Percentiles rank a stretch among this genome's conserved stretches.
Evolutionary conservation across 2,329 filamentous ascomycete genomes (phyloP).

Genomic region (Venturia aucupariae): DNA sequence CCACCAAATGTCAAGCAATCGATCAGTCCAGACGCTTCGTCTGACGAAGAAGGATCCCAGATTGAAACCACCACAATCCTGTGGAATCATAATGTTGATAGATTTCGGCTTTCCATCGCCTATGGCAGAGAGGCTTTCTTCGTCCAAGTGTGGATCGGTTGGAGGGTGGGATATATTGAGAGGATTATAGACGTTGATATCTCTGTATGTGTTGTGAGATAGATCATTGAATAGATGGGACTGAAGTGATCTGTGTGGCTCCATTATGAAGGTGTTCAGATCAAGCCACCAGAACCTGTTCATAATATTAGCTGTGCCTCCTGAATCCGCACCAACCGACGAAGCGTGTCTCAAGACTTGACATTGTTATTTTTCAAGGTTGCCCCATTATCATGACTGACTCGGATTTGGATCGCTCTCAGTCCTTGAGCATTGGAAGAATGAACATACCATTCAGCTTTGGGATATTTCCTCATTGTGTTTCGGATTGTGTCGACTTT

Average conservation of each 20-base stretch:
- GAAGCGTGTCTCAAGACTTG: background rate
- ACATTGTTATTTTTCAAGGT: background rate
- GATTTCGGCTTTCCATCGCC: conserved; percentile 72
- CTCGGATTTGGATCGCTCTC: background rate
- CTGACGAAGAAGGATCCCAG: conserved; percentile 89
- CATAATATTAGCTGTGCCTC: background rate
- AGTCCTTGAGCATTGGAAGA: background rate
- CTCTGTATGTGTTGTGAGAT: conserved; percentile 68
- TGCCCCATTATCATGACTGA: background rate
- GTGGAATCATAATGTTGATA: conserved; percentile 78
- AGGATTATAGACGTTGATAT: conserved; percentile 94
- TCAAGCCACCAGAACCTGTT: conserved; percentile 99
- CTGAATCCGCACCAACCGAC: no score
- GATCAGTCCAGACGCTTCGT: conserved; percentile 80
- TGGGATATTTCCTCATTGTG: conserved; percentile 83
- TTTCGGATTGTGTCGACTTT: conserved; percentile 92
- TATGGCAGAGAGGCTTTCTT: conserved; percentile 57
- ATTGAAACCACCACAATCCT: conserved; percentile 95
- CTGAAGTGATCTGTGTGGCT: conserved; percentile 82
- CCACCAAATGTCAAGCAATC: conserved; percentile 94
- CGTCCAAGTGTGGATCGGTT: conserved; percentile 65
- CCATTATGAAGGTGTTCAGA: conserved; percentile 96
- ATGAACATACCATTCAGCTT: conserved; percentile 78
- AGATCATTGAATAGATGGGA: conserved; percentile 81
- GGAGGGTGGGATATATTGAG: conserved; percentile 86